Evolutionary conservation across 495 filamentous ascomycete species (phyloP), one percentile per base, ranked within the genome.

Genomic region (Mycothermus thermophilus): DNA sequence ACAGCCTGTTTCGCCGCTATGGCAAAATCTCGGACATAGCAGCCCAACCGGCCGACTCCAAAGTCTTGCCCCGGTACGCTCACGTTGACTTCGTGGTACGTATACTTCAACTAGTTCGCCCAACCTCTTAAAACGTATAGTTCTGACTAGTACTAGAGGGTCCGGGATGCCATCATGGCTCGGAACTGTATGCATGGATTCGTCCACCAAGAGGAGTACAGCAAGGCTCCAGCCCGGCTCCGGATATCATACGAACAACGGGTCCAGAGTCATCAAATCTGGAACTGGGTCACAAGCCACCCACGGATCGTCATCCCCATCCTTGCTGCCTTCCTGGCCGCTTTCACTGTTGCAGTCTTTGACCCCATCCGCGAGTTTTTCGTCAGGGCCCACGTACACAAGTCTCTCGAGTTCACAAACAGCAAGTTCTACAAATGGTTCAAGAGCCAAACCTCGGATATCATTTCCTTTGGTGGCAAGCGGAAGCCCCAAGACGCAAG

Each of bases 101-200:
- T n/a, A n/a, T n/a, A n/a, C n/a, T n/a, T n/a, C n/a, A n/a, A n/a
- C n/a, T n/a, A n/a, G n/a, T n/a, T n/a, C n/a, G n/a, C n/a, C n/a
- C n/a, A n/a, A n/a, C n/a, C n/a, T n/a, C n/a, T n/a, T n/a, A n/a
- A n/a, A n/a, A n/a, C n/a, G n/a, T n/a, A n/a, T n/a, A n/a, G n/a
- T n/a, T n/a, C n/a, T n/a, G n/a, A n/a, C n/a, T n/a, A n/a, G n/a
- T n/a, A n/a, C n/a, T n/a, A n/a, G n/a, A n/a, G n/a, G 7, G 65
- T 79, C 13, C 69, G 79, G 24, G 76, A 76, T 47, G 73, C 84
- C 3, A 79, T 90, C 34, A 83, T 86, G 70, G 87, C 87, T 7
- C 77, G 80, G 40, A 95, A 92, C 43, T 96, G 88, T 59, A 64
- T 95, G 61, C 92, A 96, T 55, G 92, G 90, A 0, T 83, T 79